Evolutionary conservation across 2,329 filamentous ascomycete species (phyloP).

Genomic region (Fusarium lateritium): DNA sequence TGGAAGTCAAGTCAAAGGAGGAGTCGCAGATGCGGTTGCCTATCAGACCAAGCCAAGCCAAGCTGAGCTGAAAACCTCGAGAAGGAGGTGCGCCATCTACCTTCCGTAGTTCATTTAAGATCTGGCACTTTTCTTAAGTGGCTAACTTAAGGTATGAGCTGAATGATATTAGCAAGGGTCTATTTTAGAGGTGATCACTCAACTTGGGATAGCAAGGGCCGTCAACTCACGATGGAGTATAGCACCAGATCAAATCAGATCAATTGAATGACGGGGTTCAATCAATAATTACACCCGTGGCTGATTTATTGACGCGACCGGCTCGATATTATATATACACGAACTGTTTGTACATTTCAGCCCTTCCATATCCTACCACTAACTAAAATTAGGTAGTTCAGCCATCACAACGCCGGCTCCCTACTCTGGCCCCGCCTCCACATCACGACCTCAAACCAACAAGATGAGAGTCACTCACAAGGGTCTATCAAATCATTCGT

Average conservation of each 20-base stretch:
- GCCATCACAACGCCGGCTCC: constrained; percentile 37
- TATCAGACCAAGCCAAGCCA: constrained; percentile 25
- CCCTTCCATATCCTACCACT: background rate
- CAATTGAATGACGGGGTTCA: constrained; percentile 7
- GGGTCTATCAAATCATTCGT: background rate
- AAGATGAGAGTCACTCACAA: constrained; percentile 1
- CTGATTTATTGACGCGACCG: constrained; percentile 23
- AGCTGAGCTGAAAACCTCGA: constrained; percentile 26
- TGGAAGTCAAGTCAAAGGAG: constrained; percentile 13
- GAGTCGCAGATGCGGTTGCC: constrained; percentile 9
- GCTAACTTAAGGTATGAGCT: constrained; percentile 13
- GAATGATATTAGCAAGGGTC: constrained; percentile 12
- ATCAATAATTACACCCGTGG: constrained; percentile 19
- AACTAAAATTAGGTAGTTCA: constrained; percentile 45
- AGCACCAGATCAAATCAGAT: background rate
- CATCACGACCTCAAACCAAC: constrained; percentile 16
- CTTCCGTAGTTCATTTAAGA: constrained; percentile 35
- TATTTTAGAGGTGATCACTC: background rate
- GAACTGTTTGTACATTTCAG: constrained; percentile 27
- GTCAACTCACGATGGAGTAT: constrained; percentile 2
- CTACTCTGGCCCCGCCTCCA: constrained; percentile 19
- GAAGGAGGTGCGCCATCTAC: constrained; percentile 27
- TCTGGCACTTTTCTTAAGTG: constrained; percentile 13
- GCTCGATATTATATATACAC: constrained; percentile 30
- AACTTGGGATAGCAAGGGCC: background rate